Percentiles rank a stretch among this genome's conserved stretches.
These are phyloP conservation scores for Linnemannia exigua DNA, from an alignment of 192 early-diverging fungal genomes.

Conservation along the genomic window DNA sequence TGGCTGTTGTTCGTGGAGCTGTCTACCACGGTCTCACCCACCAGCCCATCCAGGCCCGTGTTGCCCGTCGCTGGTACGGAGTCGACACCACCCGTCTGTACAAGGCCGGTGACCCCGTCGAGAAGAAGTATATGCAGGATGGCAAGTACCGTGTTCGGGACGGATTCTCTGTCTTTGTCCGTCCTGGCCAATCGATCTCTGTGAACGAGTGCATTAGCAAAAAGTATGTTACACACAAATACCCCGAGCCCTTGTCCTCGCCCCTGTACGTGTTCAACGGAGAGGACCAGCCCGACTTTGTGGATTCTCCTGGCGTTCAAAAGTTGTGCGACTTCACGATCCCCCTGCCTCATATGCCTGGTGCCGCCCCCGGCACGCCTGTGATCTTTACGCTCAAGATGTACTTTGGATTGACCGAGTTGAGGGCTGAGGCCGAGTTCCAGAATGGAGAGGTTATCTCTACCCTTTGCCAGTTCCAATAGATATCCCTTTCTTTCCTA, in stretches of 20 bases:
- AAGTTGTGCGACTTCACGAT: conserved; percentile 55
- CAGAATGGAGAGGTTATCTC: conserved; percentile 48
- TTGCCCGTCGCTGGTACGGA: conserved; percentile 67
- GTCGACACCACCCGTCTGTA: conserved; percentile 64
- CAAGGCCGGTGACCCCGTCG: conserved; percentile 58
- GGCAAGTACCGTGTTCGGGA: conserved; percentile 57
- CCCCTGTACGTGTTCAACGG: conserved; percentile 52
- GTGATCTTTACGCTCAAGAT: conserved; percentile 44
- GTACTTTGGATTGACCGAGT: conserved; percentile 51
- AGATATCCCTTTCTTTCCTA: conserved; percentile 15
- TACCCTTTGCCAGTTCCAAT: conserved; percentile 53
- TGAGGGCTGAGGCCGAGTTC: conserved; percentile 56
- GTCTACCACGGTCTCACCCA: conserved; percentile 62
- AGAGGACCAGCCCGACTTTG: conserved; percentile 49
- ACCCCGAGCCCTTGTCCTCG: conserved; percentile 52
- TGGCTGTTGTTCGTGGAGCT: conserved; percentile 69
- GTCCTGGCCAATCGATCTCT: conserved; percentile 58
- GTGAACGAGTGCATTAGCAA: conserved; percentile 68
- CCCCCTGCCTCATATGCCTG: conserved; percentile 49
- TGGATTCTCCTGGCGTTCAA: conserved; percentile 52
- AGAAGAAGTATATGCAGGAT: conserved; percentile 59
- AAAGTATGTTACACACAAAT: conserved; percentile 66
- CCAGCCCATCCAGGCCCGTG: conserved; percentile 58
- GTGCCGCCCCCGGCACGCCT: conserved; percentile 46
- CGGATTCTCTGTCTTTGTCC: conserved; percentile 55